Evolutionary conservation across 495 filamentous ascomycete genomes (phyloP), one percentile per base, ranked within the genome.

Genomic region (Beverwykella pulmonaria): DNA sequence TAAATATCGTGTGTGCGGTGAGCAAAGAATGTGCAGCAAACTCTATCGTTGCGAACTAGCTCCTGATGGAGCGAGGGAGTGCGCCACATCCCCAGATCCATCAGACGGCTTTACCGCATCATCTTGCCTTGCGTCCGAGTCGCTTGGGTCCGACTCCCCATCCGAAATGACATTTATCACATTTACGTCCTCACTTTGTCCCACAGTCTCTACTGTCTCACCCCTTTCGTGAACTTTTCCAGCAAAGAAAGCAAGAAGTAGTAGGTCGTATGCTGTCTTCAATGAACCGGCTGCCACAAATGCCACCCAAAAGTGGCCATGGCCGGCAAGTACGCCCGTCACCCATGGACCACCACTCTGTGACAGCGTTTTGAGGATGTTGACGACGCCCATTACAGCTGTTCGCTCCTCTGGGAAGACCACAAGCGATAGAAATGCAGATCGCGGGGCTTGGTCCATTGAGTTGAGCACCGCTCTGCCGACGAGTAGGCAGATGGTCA

Each of bases 371-470:
- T 69, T 71, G 14, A 67, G 44, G 6, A 74, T 68, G 27, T 74
- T 74, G 36, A 74, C 66, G n/a, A 70, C 57, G 17, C 72, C 72
- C 72, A 74, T 71, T 9, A 74, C 69, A 0, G 72, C 72, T 22
- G 72, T 74, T 19, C 69, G 61, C 56, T 74, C 72, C 46, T 69
- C 44, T 10, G 72, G 63, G 4, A 61, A 34, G 3, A 74, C 61
- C 6, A 72, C 65, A 22, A 63, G 52, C 10, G 72, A 65, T 8
- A 74, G 32, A 52, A 74, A 74, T 0, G 92, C 91, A 0, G 88
- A 84, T 2, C 91, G 84, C 0, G 92, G 92, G 0, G 90, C 90
- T 63, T 89, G 85, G 70, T 96, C 92, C 91, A 94, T 94, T 68
- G 81, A 88, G 69, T 88, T 86, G 10, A 87, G 80, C 41, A 84